phyloP scores from a whole-genome alignment of 2,329 filamentous ascomycete genomes.

The Arthrobotrys entomopaga region DNA sequence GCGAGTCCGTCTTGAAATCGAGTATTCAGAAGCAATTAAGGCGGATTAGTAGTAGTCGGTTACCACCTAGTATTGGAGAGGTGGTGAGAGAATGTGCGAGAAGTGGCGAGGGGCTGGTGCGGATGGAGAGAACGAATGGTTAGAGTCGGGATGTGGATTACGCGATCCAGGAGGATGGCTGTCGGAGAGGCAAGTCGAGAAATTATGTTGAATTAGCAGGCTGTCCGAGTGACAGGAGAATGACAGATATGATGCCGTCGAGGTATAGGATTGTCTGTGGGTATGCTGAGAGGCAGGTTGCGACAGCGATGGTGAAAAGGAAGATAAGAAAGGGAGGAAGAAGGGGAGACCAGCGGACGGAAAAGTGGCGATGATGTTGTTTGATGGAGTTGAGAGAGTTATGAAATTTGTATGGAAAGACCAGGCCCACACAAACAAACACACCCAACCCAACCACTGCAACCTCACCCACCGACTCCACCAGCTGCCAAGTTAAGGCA shows the following conservation, averaged over 20 bases:
- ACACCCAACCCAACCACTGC: slow-evolving; percentile 9
- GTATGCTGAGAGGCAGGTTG: neutral
- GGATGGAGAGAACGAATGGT: slow-evolving; percentile 14
- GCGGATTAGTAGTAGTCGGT: neutral
- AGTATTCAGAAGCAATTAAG: neutral
- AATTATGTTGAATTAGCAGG: neutral
- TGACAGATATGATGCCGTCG: neutral
- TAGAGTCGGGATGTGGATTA: slow-evolving; percentile 19
- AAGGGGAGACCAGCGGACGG: neutral
- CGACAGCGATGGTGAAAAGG: neutral
- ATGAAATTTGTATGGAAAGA: neutral
- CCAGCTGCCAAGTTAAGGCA: no score
- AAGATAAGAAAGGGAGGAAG: neutral
- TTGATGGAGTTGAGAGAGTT: slow-evolving; percentile 3
- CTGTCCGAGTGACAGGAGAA: neutral
- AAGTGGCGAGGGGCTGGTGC: slow-evolving; percentile 22
- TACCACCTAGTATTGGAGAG: neutral
- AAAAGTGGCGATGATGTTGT: slow-evolving; percentile 36
- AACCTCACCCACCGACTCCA: neutral
- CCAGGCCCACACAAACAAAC: slow-evolving; percentile 28
- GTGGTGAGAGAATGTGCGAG: slow-evolving; percentile 7
- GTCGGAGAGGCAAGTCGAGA: neutral
- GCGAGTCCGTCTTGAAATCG: slow-evolving; percentile 42
- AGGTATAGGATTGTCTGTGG: neutral
- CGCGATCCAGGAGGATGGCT: slow-evolving; percentile 15